Evolutionary conservation across 75 land plant species (phyloP).

Genomic region (Sequoiadendron giganteum): DNA sequence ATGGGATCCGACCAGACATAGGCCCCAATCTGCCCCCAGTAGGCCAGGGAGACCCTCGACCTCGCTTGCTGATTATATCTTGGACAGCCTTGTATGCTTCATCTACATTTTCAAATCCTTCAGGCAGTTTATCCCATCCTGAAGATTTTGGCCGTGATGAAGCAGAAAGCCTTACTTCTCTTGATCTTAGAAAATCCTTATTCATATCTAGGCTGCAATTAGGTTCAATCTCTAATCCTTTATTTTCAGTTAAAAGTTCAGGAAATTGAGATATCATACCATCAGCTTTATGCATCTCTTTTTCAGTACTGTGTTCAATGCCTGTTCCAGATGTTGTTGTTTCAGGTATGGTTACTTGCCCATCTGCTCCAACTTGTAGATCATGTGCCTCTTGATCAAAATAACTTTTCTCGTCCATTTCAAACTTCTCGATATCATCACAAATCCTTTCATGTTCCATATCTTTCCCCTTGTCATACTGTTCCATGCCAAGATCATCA

Average conservation of each 20-base stretch:
- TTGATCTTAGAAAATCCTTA: neutral
- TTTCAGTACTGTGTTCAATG: neutral
- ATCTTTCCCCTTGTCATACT: slow-evolving; percentile 8
- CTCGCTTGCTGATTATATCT: slow-evolving; percentile 16
- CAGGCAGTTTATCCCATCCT: slow-evolving; percentile 70
- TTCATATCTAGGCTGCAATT: neutral
- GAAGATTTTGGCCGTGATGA: slow-evolving; percentile 26
- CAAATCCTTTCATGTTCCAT: neutral
- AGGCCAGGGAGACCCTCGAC: slow-evolving; percentile 3
- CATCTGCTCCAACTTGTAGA: neutral
- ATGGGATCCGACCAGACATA: slow-evolving; percentile 11
- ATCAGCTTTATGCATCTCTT: neutral
- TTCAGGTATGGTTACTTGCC: slow-evolving; percentile 2
- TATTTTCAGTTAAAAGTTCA: neutral
- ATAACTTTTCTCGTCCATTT: slow-evolving; percentile 8
- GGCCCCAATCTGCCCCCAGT: slow-evolving; percentile 11
- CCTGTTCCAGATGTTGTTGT: neutral
- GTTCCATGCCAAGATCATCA: slow-evolving; percentile 15
- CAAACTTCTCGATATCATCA: neutral
- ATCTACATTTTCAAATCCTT: slow-evolving; percentile 31
- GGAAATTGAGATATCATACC: no score
- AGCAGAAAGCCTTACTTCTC: neutral
- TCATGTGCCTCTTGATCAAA: slow-evolving; percentile 8
- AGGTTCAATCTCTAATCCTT: neutral
- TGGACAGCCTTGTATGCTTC: slow-evolving; percentile 34